These are phyloP conservation scores for Nakazawaea molendinolei DNA, from an alignment of 805 yeast species.

Conservation along the genomic window DNA sequence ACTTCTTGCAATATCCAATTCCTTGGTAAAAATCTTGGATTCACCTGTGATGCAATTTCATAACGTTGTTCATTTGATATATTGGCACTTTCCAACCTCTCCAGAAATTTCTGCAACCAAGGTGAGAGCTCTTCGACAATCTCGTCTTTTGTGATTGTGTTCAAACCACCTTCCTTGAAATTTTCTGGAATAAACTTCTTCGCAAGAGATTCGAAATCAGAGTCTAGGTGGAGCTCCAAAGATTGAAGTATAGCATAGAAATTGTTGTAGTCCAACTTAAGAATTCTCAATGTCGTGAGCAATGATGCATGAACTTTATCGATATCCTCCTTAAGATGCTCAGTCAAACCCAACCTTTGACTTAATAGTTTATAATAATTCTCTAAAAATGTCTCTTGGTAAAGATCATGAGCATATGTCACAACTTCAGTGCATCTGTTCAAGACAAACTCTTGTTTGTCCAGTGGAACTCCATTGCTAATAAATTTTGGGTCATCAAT, in stretches of 20 bases:
- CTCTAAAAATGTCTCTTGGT: slow-evolving; percentile 52
- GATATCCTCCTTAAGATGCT: slow-evolving; percentile 32
- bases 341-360: slow-evolving; percentile 60
- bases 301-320: slow-evolving; percentile 49
- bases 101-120: slow-evolving; percentile 50
- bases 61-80: slow-evolving; percentile 33
- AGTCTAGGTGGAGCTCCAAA: slow-evolving; percentile 25
- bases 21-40: slow-evolving; percentile 79
- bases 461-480: slow-evolving; percentile 38
- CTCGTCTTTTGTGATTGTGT: slow-evolving; percentile 28
- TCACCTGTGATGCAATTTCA: slow-evolving; percentile 36
- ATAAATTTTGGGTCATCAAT: slow-evolving; percentile 36
- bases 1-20: slow-evolving; percentile 87
- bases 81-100: slow-evolving; percentile 33
- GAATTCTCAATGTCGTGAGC: slow-evolving; percentile 50
- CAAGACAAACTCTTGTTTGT: slow-evolving; percentile 43
- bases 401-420: slow-evolving; percentile 56
- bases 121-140: slow-evolving; percentile 31
- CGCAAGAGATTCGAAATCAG: slow-evolving; percentile 25
- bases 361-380: slow-evolving; percentile 53
- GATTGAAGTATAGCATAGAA: slow-evolving; percentile 65
- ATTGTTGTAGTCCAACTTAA: slow-evolving; percentile 71
- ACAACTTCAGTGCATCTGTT: slow-evolving; percentile 61
- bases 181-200: slow-evolving; percentile 21
- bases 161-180: slow-evolving; percentile 20